Evolutionary conservation across 306 rosid genomes (phyloP), one percentile per base, ranked within the genome.

Genomic region (Cicer chorassanicum): DNA sequence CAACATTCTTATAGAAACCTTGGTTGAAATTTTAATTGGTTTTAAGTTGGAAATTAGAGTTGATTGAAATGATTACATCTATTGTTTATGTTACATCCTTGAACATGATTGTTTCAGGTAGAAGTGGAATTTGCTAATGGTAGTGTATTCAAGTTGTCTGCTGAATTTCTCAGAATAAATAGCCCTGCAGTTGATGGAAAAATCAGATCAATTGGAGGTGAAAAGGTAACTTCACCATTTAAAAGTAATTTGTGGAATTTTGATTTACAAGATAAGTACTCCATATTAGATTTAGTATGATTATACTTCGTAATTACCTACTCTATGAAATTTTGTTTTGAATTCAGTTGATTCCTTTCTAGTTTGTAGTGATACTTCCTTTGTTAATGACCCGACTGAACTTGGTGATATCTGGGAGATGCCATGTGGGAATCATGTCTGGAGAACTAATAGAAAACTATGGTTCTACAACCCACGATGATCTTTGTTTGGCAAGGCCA

Each of bases 101-200:
- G 0, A 18, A n/a, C 6, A 38, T 77, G 36, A 54, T 46, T 68
- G 76, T 70, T 83, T 82, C 82, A 93, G 97, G 93, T 89, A 45
- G 92, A 89, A 73, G 88, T 89, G 50, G 88, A 74, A 84, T 93
- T 87, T 78, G 68, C 79, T 13, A 70, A 88, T 84, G 93, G 97
- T 16, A 82, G 68, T 56, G 75, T 56, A 19, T 93, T 91, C 83
- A 89, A 79, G 51, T 73, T 93, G 70, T 85, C 98, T 16, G 93
- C 98, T 73, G 98, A 93, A 44, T 91, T 90, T 81, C 86, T 93
- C 50, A 88, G 98, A 88, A 75, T 91, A 42, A 73, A 80, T 54
- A 93, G 98, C 74, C 98, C 96, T 12, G 97, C 98, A 55, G 97
- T 79, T 84, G 95, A 93, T 83, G 90, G 88, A 68, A 93, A 89